phyloP scores from a whole-genome alignment of 2,329 filamentous ascomycete species.

The Cordyceps pruinosa region DNA sequence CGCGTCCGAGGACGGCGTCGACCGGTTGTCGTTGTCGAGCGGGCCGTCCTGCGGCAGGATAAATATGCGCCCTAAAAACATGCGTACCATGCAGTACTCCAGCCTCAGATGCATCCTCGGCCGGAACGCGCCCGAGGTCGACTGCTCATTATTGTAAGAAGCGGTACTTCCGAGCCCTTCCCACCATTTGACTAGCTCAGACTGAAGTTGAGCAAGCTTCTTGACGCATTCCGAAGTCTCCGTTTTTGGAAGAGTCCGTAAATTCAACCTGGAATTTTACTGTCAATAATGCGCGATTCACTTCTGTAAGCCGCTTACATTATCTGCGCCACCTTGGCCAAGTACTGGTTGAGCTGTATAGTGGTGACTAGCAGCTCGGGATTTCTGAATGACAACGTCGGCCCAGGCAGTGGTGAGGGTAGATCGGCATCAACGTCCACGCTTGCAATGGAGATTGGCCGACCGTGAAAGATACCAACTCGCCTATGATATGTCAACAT shows the following conservation, averaged over 20 bases:
- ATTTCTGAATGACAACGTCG: slow-evolving; percentile 33
- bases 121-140: slow-evolving; percentile 36
- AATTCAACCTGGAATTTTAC: slow-evolving; percentile 23
- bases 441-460: slow-evolving; percentile 46
- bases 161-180: slow-evolving; percentile 27
- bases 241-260: slow-evolving; percentile 27
- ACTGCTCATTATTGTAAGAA: slow-evolving; percentile 27
- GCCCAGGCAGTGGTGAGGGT: slow-evolving; percentile 39
- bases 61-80: slow-evolving; percentile 48
- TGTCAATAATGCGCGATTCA: slow-evolving; percentile 4
- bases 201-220: slow-evolving; percentile 29
- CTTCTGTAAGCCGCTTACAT: slow-evolving; percentile 21
- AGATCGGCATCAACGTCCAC: slow-evolving; percentile 47
- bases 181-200: slow-evolving; percentile 33
- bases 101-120: slow-evolving; percentile 44
- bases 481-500: slow-evolving; percentile 29
- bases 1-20: slow-evolving; percentile 23
- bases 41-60: slow-evolving; percentile 33
- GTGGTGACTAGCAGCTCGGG: slow-evolving; percentile 40
- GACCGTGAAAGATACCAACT: slow-evolving; percentile 49
- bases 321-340: slow-evolving; percentile 33
- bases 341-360: slow-evolving; percentile 29
- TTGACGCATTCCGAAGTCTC: slow-evolving; percentile 27
- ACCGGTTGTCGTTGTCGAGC: slow-evolving; percentile 25
- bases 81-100: slow-evolving; percentile 45